Evolutionary conservation across 129 eudicot species (phyloP), one percentile per base, ranked within the genome.

Genomic region (Gnaphalium uliginosum): DNA sequence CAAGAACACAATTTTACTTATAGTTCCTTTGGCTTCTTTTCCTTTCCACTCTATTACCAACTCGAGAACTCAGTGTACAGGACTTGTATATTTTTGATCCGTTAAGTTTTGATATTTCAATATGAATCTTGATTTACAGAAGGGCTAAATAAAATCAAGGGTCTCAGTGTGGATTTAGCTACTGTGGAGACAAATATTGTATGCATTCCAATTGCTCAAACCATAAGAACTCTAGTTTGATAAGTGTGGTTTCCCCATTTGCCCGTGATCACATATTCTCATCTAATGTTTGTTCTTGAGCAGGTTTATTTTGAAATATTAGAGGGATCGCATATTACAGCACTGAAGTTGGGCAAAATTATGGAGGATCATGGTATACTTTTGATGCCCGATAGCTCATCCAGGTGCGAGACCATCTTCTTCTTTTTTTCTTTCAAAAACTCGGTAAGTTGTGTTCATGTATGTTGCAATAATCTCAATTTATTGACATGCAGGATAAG

Each of bases 181-280:
- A 76, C 96, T 27, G 98, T 94, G 65, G 90, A 85, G 77, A 94
- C 97, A 2, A 94, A 94, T 72, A 94, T 94, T n/a, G 98, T 94
- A 82, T 87, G 96, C 81, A 25, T 64, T 61, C 41, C 14, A 29
- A 6, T 65, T 66, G 25, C 41, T 58, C 8, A 58, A 30, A 51
- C 13, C 19, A n/a, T 54, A 24, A 11, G 6, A 66, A 51, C 7
- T 5, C 8, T 8, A 10, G 10, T 7, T 61, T 15, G 23, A 19
- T 26, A 23, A 33, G 29, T 33, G 27, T 26, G 4, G 10, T 26
- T 39, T 79, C 15, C 5, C 69, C 18, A 15, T 46, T 21, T 32
- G 54, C 50, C 25, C 18, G 73, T 61, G 39, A 64, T 18, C 71
- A 65, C 37, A 58, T 23, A 4, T 61, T 13, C 71, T 64, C 37